Percentiles rank a stretch among this genome's conserved stretches.
Conservation (phyloP, 2,329 filamentous ascomycete species). For the Cladosporium sp. region DNA sequence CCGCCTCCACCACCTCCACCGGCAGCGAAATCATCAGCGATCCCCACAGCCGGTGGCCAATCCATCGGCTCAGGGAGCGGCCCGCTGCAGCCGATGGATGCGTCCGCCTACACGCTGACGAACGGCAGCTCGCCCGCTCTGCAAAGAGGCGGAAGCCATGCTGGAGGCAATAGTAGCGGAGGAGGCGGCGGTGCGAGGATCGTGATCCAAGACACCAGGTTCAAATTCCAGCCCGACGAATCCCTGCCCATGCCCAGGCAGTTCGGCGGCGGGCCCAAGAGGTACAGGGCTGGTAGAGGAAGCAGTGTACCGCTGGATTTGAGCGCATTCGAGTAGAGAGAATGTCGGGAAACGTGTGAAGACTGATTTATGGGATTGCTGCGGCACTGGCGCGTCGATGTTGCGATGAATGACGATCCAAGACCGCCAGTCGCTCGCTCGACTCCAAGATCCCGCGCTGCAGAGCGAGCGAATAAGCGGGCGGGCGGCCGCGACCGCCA, state of each 20-base stretch:
- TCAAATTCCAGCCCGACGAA: slow-evolving; percentile 78
- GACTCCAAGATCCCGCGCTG: no score
- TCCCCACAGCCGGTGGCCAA: slow-evolving; percentile 24
- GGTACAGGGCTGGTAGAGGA: slow-evolving; percentile 83
- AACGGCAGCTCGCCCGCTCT: slow-evolving; percentile 6
- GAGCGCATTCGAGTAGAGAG: slow-evolving; percentile 45
- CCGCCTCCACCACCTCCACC: slow-evolving; percentile 15
- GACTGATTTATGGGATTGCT: no score
- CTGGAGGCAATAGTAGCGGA: neutral
- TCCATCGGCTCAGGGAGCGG: neutral
- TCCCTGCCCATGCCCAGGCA: slow-evolving; percentile 78
- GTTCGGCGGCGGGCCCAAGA: slow-evolving; percentile 66
- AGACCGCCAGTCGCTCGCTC: no score
- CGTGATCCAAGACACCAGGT: slow-evolving; percentile 69
- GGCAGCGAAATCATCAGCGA: slow-evolving; percentile 13
- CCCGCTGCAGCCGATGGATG: slow-evolving; percentile 11
- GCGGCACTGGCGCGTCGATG: no score
- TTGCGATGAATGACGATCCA: no score
- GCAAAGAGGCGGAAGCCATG: neutral
- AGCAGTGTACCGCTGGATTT: slow-evolving; percentile 92
- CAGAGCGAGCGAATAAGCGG: no score
- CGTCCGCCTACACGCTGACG: slow-evolving; percentile 10
- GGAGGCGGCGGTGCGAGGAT: slow-evolving; percentile 23
- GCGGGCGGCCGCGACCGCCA: no score
- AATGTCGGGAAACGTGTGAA: no score